phyloP scores from a whole-genome alignment of 371 early-diverging fungal genomes.

The Coemansia sp. region DNA sequence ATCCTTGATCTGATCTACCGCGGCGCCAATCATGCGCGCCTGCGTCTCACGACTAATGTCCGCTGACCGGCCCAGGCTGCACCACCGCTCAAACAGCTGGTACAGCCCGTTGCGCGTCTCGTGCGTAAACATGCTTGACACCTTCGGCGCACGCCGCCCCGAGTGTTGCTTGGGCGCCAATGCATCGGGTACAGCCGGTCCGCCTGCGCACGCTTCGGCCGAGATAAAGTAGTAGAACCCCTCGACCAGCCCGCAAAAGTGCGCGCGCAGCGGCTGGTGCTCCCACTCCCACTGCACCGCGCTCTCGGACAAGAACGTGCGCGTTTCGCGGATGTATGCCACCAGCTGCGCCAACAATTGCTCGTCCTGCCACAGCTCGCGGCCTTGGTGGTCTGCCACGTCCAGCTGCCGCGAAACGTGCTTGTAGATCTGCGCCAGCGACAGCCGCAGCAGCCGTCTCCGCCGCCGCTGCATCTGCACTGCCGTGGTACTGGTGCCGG shows the following conservation, averaged over 20 bases:
- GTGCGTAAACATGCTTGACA: conserved; percentile 68
- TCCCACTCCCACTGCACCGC: conserved; percentile 85
- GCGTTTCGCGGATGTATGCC: conserved; percentile 72
- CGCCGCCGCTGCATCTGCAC: conserved; percentile 34
- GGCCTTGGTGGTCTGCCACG: conserved; percentile 39
- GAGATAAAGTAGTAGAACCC: conserved; percentile 66
- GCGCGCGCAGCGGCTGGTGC: conserved; percentile 80
- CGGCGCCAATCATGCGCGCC: conserved; percentile 69
- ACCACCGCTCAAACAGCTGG: conserved; percentile 90
- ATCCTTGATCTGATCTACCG: conserved; percentile 77
- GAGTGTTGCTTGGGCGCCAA: neutral
- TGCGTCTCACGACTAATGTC: conserved; percentile 68
- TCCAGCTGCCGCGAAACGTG: conserved; percentile 44
- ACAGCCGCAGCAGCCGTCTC: conserved; percentile 43
- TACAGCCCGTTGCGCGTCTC: conserved; percentile 77
- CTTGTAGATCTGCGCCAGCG: conserved; percentile 49
- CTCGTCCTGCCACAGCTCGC: conserved; percentile 63
- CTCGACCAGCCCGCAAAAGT: conserved; percentile 85
- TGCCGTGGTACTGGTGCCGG: conserved; percentile 16
- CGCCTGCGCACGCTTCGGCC: neutral
- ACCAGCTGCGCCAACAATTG: conserved; percentile 63
- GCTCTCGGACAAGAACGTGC: conserved; percentile 65
- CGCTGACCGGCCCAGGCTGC: conserved; percentile 77
- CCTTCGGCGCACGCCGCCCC: conserved; percentile 46
- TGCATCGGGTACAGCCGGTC: neutral